phyloP scores from a whole-genome alignment of 2,329 filamentous ascomycete species.

The Spiromastix sp. region DNA sequence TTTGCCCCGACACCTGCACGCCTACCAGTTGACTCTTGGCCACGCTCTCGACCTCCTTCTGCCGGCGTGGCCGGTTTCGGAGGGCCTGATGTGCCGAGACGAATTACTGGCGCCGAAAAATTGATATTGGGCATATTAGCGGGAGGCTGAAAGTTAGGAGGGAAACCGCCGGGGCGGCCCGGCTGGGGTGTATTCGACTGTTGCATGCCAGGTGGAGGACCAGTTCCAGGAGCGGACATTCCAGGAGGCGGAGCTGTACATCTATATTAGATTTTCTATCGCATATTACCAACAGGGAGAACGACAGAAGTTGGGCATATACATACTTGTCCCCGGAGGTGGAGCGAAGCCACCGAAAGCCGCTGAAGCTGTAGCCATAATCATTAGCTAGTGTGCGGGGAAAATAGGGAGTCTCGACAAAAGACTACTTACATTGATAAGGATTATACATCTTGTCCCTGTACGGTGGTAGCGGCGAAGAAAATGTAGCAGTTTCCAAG shows the following conservation, averaged over 20 bases:
- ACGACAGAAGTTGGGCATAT: slow-evolving; percentile 36
- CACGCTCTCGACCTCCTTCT: slow-evolving; percentile 35
- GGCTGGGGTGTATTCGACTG: slow-evolving; percentile 63
- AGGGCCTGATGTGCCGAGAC: slow-evolving; percentile 65
- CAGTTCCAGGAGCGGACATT: slow-evolving; percentile 70
- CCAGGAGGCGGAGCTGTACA: slow-evolving; percentile 61
- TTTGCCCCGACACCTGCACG: slow-evolving; percentile 51
- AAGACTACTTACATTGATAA: slow-evolving; percentile 28
- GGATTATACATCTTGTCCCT: slow-evolving; percentile 35
- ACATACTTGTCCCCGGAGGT: slow-evolving; percentile 71
- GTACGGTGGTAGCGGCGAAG: neutral
- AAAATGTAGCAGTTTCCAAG: neutral
- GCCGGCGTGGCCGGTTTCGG: slow-evolving; percentile 45
- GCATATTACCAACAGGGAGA: slow-evolving; percentile 7
- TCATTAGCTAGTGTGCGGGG: neutral
- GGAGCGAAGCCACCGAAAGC: slow-evolving; percentile 69
- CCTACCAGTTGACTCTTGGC: slow-evolving; percentile 34
- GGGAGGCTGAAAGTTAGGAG: slow-evolving; percentile 76
- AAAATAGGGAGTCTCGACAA: neutral
- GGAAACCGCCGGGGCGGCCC: slow-evolving; percentile 70
- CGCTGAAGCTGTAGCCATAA: slow-evolving; percentile 22
- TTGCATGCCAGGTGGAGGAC: slow-evolving; percentile 66
- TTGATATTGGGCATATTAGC: slow-evolving; percentile 95
- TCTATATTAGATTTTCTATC: slow-evolving; percentile 10
- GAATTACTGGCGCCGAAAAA: slow-evolving; percentile 93